phyloP scores from a whole-genome alignment of 2,329 filamentous ascomycete species.

The Mollisiaceae sp. region DNA sequence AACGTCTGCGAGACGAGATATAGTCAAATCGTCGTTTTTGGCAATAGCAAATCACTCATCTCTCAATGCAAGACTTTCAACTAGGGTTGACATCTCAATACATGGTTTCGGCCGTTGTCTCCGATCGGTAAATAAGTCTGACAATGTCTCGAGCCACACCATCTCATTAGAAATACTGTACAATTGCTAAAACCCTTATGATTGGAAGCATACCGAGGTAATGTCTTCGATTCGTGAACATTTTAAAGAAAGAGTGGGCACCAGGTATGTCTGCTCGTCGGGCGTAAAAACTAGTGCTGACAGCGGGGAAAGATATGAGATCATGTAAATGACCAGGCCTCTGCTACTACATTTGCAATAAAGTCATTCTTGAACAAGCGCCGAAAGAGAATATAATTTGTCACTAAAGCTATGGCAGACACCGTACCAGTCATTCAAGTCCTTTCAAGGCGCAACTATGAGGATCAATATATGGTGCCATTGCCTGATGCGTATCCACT shows the following conservation, averaged over 20 bases:
- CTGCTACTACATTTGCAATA: background rate
- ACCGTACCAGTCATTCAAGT: slow-evolving; percentile 33
- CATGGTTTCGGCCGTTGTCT: no score
- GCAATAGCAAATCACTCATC: no score
- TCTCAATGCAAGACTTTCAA: no score
- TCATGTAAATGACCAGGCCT: background rate
- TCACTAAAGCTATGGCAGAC: slow-evolving; percentile 6
- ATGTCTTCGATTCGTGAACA: background rate
- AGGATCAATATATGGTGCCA: slow-evolving; percentile 34
- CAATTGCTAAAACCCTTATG: no score
- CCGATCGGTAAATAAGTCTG: no score
- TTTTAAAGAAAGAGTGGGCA: background rate
- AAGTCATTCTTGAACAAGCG: background rate
- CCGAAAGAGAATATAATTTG: background rate
- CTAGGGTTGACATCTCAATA: no score
- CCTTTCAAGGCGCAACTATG: slow-evolving; percentile 34
- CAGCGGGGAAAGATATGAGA: background rate
- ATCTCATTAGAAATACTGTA: no score
- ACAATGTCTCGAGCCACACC: no score
- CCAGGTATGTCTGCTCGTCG: background rate
- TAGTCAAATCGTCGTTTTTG: no score
- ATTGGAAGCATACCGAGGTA: background rate
- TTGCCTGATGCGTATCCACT: slow-evolving; percentile 30
- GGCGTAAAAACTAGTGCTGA: background rate
- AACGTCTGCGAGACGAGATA: no score